These are phyloP conservation scores for Sclerotinia subarctica DNA, from an alignment of 2,329 filamentous ascomycete genomes.

Conservation along the genomic window DNA sequence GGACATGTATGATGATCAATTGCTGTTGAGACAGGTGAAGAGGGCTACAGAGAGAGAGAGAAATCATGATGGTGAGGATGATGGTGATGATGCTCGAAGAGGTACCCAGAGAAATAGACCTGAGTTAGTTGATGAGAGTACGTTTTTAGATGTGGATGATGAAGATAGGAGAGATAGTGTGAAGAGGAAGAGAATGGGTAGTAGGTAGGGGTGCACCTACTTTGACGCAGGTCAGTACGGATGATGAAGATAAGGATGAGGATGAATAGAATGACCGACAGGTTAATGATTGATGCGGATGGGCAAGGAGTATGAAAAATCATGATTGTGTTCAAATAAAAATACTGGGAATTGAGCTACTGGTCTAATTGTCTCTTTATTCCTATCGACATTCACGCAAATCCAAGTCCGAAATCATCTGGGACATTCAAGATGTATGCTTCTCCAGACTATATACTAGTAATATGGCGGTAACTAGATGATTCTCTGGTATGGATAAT, in stretches of 20 bases:
- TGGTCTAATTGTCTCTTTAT: not conserved
- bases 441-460: too few relatives aligned
- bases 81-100: constrained; percentile 32
- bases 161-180: not conserved
- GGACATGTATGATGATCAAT: constrained; percentile 56
- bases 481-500: too few relatives aligned
- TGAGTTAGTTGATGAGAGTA: not conserved
- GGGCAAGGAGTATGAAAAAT: not conserved
- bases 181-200: not conserved
- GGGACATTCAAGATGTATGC: too few relatives aligned
- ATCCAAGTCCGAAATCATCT: too few relatives aligned
- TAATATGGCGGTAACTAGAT: too few relatives aligned
- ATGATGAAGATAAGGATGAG: not conserved
- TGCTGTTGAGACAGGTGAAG: constrained; percentile 56
- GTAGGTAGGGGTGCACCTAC: not conserved
- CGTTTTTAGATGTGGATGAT: constrained; percentile 11
- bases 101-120: constrained; percentile 10
- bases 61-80: constrained; percentile 45
- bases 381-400: too few relatives aligned
- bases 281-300: not conserved
- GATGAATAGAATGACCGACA: not conserved
- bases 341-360: not conserved
- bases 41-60: constrained; percentile 47
- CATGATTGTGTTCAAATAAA: not conserved
- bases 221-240: constrained; percentile 1